Conservation (phyloP, 768 basidiomycete genomes). For the Mycena galopus region DNA sequence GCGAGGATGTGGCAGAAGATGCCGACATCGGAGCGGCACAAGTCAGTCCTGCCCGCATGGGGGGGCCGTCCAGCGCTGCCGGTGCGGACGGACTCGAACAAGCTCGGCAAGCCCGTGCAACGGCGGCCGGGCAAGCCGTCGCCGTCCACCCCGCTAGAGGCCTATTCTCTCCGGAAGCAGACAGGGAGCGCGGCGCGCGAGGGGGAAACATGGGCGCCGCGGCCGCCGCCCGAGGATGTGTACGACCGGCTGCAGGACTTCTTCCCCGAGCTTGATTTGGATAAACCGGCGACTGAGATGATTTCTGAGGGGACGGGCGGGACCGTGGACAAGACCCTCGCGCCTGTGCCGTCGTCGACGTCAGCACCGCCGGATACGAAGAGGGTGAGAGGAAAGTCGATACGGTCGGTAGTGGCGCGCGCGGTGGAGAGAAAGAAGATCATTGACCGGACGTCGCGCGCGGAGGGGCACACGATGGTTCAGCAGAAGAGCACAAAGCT, state of each 20-base stretch:
- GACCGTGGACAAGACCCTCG: slow-evolving; percentile 57
- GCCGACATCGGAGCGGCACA: slow-evolving; percentile 49
- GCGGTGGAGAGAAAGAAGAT: slow-evolving; percentile 86
- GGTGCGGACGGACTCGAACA: slow-evolving; percentile 55
- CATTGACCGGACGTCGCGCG: slow-evolving; percentile 74
- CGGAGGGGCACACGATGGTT: slow-evolving; percentile 55
- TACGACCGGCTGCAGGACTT: slow-evolving; percentile 93
- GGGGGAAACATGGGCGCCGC: slow-evolving; percentile 87
- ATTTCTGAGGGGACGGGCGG: slow-evolving; percentile 84
- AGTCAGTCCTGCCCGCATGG: slow-evolving; percentile 44
- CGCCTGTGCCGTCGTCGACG: slow-evolving; percentile 56
- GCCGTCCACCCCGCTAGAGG: slow-evolving; percentile 33
- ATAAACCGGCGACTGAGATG: slow-evolving; percentile 94
- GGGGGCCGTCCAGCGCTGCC: slow-evolving; percentile 55
- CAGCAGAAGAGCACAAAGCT: slow-evolving; percentile 91
- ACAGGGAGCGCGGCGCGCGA: slow-evolving; percentile 66
- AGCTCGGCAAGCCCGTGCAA: slow-evolving; percentile 9
- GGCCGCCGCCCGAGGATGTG: slow-evolving; percentile 92
- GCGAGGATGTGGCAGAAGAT: slow-evolving; percentile 58
- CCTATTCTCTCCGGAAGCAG: slow-evolving; percentile 35
- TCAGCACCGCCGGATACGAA: slow-evolving; percentile 48
- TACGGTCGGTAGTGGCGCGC: slow-evolving; percentile 93
- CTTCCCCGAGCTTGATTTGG: slow-evolving; percentile 96
- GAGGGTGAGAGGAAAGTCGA: slow-evolving; percentile 86
- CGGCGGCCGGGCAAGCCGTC: slow-evolving; percentile 28